Base-by-base conservation (phyloP, 2,329 filamentous ascomycete genomes). In the Phaeosphaeria sp. region DNA sequence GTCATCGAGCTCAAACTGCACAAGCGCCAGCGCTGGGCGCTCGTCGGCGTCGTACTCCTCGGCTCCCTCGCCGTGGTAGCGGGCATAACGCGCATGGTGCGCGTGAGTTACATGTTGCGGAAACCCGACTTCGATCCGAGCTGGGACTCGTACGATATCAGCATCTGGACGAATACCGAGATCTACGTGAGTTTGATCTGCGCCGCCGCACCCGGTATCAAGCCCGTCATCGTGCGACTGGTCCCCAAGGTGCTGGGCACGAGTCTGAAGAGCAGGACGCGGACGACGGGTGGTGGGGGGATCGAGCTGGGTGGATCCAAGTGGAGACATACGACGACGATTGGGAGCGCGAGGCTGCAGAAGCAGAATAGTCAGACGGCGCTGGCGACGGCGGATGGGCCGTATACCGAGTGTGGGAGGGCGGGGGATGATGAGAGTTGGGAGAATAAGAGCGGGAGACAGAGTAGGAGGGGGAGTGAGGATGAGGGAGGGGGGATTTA, bases 121-220 rank as follows among this genome's bases (percentile, higher is more conserved):
- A 63, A 55, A 50, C 46, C 49, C 6, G 25, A 61, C 55, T 62
- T 65, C 25, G 67, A 70, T 25, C 59, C 67, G 2, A 56, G 59
- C 11, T 70, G 65, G 67, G 64, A 70, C 33, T 45, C 58, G 30
- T 70, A 67, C 57, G 67, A 70, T 39, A 53, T 70, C 2, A 64
- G 62, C 2, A 68, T 68, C 40, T 70, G 67, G 67, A 63, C 65
- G 4, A 61, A 61, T 9, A 63, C 60, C 0, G 67, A 70, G 33
- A 61, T 68, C 11, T 70, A 68, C 39, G 58, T 66, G 22, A 57
- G 61, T 22, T 20, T 70, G 4, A 56, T 68, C 4, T 70, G 67
- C 42, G 67, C 67, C 4, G 55, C 65, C 2, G 65, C 65, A 17
- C 67, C 65, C 4, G 67, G 67, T 0, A 52, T 65, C 1, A 70